Percentiles rank a stretch among this genome's conserved stretches.
These are phyloP conservation scores for Dryas alaskensis DNA, from an alignment of 306 rosid species.

Conservation along the genomic window DNA sequence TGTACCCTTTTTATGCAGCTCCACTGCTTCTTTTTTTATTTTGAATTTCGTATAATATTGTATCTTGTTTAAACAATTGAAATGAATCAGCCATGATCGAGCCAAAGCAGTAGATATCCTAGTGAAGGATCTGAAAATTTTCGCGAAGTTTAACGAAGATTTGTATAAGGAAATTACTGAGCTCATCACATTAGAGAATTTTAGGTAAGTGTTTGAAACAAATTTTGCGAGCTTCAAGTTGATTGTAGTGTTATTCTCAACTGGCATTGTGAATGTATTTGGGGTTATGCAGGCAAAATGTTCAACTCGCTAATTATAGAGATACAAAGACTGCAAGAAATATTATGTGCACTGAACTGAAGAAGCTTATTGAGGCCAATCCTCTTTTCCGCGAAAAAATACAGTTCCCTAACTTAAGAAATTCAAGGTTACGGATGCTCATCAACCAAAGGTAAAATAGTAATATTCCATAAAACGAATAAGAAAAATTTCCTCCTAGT, in stretches of 20 bases:
- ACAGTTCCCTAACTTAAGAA: slow-evolving; percentile 31
- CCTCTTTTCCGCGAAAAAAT: slow-evolving; percentile 38
- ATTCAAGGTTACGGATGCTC: slow-evolving; percentile 39
- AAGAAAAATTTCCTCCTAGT: not conserved
- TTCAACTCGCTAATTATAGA: slow-evolving; percentile 28
- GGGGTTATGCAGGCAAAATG: slow-evolving; percentile 38
- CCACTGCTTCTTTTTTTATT: not conserved
- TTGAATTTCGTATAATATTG: not conserved
- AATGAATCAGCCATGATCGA: slow-evolving; percentile 57
- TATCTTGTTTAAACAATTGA: slow-evolving; percentile 1
- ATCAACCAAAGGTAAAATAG: slow-evolving; percentile 41
- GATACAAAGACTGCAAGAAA: slow-evolving; percentile 41
- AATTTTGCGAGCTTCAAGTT: not conserved
- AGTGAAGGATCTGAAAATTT: slow-evolving; percentile 77
- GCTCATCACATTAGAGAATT: slow-evolving; percentile 77
- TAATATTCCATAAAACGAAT: not conserved
- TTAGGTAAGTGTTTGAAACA: slow-evolving; percentile 45
- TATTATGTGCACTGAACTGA: slow-evolving; percentile 33
- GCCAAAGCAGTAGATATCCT: slow-evolving; percentile 79
- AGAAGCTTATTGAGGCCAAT: slow-evolving; percentile 49
- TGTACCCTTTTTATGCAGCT: slow-evolving; percentile 4
- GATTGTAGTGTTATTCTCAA: not conserved
- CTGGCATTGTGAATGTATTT: not conserved
- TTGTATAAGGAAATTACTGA: slow-evolving; percentile 86
- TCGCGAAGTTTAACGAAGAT: slow-evolving; percentile 64